Conservation (phyloP, 2,329 filamentous ascomycete genomes). For the Penicillium expansum region DNA sequence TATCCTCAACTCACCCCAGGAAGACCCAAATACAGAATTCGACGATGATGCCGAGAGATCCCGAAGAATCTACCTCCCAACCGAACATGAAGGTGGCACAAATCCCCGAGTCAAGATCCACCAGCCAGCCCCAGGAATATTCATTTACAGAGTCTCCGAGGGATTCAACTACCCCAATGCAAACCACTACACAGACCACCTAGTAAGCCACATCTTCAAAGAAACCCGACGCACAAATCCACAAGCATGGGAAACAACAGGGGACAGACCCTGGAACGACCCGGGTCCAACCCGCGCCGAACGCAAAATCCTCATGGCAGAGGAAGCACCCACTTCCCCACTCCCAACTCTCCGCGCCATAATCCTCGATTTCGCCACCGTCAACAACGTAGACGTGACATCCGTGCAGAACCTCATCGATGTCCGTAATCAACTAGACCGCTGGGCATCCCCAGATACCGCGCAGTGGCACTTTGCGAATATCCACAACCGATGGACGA, state of each 20-base stretch:
- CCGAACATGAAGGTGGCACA: constrained; percentile 78
- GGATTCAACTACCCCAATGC: constrained; percentile 93
- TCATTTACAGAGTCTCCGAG: constrained; percentile 88
- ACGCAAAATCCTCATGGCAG: constrained; percentile 49
- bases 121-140: constrained; percentile 79
- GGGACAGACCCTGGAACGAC: constrained; percentile 90
- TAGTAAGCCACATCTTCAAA: constrained; percentile 63
- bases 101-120: constrained; percentile 76
- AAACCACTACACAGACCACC: constrained; percentile 75
- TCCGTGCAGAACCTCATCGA: constrained; percentile 87
- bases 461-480: constrained; percentile 91
- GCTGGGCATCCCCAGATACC: constrained; percentile 71
- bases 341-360: constrained; percentile 74
- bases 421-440: constrained; percentile 83
- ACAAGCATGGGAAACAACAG: constrained; percentile 59
- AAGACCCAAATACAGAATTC: neutral
- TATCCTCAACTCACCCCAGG: neutral
- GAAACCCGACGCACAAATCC: constrained; percentile 71
- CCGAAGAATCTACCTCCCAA: constrained; percentile 68
- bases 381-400: constrained; percentile 88
- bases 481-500: constrained; percentile 88
- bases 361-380: constrained; percentile 83
- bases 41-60: neutral
- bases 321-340: constrained; percentile 42
- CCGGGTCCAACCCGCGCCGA: constrained; percentile 59